A percentile compares a stretch with the other conserved stretches of the same genome.
phyloP scores from a whole-genome alignment of 805 yeast species.

The Saccharomyces mikatae region DNA sequence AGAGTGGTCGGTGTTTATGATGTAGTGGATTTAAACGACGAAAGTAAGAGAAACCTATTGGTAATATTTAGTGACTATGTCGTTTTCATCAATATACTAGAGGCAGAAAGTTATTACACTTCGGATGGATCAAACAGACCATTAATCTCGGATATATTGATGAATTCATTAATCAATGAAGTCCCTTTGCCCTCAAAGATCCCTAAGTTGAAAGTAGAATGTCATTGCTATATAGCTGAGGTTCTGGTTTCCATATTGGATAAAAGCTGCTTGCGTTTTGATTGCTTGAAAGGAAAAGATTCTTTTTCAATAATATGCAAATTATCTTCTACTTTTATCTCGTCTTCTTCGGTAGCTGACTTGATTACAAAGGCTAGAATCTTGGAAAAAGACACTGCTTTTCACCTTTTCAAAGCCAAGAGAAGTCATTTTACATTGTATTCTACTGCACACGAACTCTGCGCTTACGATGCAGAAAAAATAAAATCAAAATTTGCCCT shows the following conservation, averaged over 20 bases:
- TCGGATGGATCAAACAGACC: conserved; percentile 33
- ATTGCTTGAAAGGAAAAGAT: conserved; percentile 15
- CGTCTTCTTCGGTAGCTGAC: conserved; percentile 55
- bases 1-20: conserved; percentile 74
- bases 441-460: conserved; percentile 61
- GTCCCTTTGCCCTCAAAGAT: conserved; percentile 58
- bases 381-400: conserved; percentile 71
- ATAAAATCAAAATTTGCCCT: conserved; percentile 57
- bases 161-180: conserved; percentile 86
- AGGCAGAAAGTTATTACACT: conserved; percentile 30
- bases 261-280: conserved; percentile 23
- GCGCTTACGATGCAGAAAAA: conserved; percentile 44
- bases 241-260: conserved; percentile 41
- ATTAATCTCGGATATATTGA: conserved; percentile 66
- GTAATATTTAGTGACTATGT: conserved; percentile 77
- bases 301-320: conserved; percentile 20
- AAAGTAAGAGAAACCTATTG: conserved; percentile 43
- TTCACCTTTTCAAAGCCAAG: conserved; percentile 64
- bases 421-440: conserved; percentile 38
- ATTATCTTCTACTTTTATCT: conserved; percentile 25
- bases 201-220: conserved; percentile 60
- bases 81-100: conserved; percentile 50
- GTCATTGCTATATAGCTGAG: conserved; percentile 58
- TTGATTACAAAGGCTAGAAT: conserved; percentile 55
- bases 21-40: conserved; percentile 31